Percentiles rank a stretch among this genome's conserved stretches.
Evolutionary conservation across 148 eudicot genomes (phyloP).

Genomic region (Cornus florida): DNA sequence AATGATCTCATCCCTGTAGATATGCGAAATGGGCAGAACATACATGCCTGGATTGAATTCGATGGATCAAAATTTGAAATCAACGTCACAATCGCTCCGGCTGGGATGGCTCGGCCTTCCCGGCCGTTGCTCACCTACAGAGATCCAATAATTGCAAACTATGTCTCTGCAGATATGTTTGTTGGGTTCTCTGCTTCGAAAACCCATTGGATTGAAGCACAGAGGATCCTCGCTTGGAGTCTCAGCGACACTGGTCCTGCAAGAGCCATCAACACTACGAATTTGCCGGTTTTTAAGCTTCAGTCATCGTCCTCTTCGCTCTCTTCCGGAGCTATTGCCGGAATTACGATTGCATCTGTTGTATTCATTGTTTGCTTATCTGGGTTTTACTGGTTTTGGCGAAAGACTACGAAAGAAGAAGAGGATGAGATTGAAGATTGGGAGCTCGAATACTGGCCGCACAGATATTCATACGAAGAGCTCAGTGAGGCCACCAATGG

Average conservation of each 20-base stretch:
- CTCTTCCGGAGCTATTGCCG: conserved; percentile 35
- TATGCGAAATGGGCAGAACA: conserved; percentile 51
- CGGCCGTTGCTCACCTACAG: conserved; percentile 31
- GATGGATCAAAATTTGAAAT: conserved; percentile 33
- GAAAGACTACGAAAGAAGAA: conserved; percentile 19
- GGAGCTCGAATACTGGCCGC: no score
- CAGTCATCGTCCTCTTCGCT: conserved; percentile 31
- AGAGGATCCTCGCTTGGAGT: conserved; percentile 61
- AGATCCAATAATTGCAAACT: conserved; percentile 26
- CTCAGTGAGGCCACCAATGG: conserved; percentile 37
- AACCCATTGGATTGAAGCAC: conserved; percentile 48
- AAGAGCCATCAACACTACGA: conserved; percentile 40
- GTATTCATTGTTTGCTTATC: neutral
- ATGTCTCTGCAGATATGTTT: conserved; percentile 34
- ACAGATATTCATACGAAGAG: conserved; percentile 50
- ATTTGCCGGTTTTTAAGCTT: conserved; percentile 33
- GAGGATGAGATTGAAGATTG: conserved; percentile 53
- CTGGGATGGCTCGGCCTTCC: conserved; percentile 30
- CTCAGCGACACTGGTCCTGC: conserved; percentile 48
- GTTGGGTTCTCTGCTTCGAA: conserved; percentile 53
- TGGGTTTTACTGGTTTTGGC: conserved; percentile 31
- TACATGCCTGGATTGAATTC: conserved; percentile 60
- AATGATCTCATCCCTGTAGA: conserved; percentile 19
- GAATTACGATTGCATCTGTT: conserved; percentile 33
- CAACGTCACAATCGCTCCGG: conserved; percentile 49